Conservation (phyloP, 108 stramenopile genomes). For the Skeletonema costatum region DNA sequence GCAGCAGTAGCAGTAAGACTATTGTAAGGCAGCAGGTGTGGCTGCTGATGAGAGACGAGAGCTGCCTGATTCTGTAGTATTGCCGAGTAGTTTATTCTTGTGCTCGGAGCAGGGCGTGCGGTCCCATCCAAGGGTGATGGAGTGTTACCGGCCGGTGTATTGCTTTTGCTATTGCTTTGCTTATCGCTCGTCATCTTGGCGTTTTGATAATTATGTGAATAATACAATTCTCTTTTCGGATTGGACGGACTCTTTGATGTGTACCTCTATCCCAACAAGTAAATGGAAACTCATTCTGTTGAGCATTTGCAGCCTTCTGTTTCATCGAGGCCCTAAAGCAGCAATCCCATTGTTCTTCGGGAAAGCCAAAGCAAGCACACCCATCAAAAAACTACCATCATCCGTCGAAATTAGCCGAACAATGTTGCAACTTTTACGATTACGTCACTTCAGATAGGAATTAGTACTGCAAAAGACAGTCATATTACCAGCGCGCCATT, state of each 20-base stretch:
- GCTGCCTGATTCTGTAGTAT: neutral
- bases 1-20: neutral
- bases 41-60: neutral
- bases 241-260: neutral
- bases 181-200: neutral
- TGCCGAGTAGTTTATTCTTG: neutral
- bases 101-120: neutral
- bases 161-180: neutral
- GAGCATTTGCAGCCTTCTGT: neutral
- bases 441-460: neutral
- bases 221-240: too few species aligned
- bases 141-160: neutral
- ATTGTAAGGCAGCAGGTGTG: neutral
- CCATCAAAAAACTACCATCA: too few species aligned
- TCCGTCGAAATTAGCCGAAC: neutral
- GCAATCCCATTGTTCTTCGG: neutral
- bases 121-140: neutral
- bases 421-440: neutral
- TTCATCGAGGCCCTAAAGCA: neutral
- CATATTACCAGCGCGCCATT: neutral
- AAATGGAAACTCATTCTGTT: neutral
- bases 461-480: neutral
- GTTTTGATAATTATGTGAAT: neutral
- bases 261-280: neutral
- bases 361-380: too few species aligned